phyloP scores from a whole-genome alignment of 148 eudicot species.

The Rheum nobile region DNA sequence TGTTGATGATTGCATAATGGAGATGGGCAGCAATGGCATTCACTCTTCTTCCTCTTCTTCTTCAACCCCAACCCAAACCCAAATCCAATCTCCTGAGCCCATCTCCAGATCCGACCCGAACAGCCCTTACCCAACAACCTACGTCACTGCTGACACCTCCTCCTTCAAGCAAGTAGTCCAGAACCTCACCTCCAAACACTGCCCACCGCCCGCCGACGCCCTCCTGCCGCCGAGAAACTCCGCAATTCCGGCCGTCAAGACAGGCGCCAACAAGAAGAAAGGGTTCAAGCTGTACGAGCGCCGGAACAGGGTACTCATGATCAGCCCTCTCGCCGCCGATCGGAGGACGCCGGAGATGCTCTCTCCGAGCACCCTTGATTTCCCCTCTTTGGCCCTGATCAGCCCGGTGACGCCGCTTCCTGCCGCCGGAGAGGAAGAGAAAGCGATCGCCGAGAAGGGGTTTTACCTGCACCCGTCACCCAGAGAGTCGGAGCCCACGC shows the following conservation, averaged over 20 bases:
- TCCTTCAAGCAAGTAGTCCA: constrained; percentile 85
- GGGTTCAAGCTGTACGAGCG: constrained; percentile 66
- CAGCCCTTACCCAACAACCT: constrained; percentile 51
- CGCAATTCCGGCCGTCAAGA: constrained; percentile 42
- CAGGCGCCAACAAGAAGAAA: constrained; percentile 18
- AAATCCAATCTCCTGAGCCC: constrained; percentile 26
- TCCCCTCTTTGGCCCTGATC: constrained; percentile 56
- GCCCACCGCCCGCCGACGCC: constrained; percentile 14
- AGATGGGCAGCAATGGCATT: constrained; percentile 12
- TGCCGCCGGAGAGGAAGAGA: constrained; percentile 43
- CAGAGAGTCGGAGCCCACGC: constrained; percentile 26
- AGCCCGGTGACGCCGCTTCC: constrained; percentile 72
- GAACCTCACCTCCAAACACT: constrained; percentile 32
- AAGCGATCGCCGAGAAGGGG: constrained; percentile 59
- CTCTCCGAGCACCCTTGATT: constrained; percentile 64
- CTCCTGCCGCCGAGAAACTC: constrained; percentile 8
- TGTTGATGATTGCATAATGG: constrained; percentile 6
- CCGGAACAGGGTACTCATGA: constrained; percentile 49
- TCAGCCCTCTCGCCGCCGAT: constrained; percentile 27
- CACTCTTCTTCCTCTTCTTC: constrained; percentile 8
- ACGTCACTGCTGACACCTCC: constrained; percentile 69
- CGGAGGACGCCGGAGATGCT: constrained; percentile 17
- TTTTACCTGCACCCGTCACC: constrained; percentile 73
- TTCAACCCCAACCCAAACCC: constrained; percentile 15
- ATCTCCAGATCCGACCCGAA: constrained; percentile 44